Evolutionary conservation across 176 grass and related monocot species (phyloP).

Genomic region (Sorghum bicolor): DNA sequence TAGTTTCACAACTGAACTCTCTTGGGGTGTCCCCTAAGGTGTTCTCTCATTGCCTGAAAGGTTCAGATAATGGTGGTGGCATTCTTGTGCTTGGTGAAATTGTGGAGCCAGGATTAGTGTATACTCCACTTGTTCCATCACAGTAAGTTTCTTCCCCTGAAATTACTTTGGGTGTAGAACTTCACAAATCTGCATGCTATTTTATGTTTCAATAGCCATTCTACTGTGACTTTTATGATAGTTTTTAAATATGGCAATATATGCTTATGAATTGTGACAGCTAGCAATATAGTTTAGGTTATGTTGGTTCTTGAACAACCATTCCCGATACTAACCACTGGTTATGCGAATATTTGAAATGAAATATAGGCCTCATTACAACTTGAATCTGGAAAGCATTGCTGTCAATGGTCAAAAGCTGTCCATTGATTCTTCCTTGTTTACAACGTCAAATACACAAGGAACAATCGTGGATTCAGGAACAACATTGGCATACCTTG

Average conservation of each 20-base stretch:
- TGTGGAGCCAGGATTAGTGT: constrained; percentile 85
- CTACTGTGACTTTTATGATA: constrained; percentile 6
- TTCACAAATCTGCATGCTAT: constrained; percentile 4
- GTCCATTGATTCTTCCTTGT: constrained; percentile 70
- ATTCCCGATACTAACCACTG: neutral
- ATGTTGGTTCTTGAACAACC: neutral
- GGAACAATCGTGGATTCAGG: constrained; percentile 97
- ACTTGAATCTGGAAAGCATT: constrained; percentile 91
- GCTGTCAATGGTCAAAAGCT: constrained; percentile 85
- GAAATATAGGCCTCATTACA: constrained; percentile 84
- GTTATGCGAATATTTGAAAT: constrained; percentile 28
- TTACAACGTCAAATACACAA: constrained; percentile 87
- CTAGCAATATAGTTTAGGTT: neutral
- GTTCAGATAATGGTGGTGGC: constrained; percentile 86
- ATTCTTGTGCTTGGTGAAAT: constrained; percentile 95
- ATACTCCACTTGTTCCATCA: constrained; percentile 86
- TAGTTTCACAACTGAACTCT: constrained; percentile 77
- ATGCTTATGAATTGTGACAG: neutral
- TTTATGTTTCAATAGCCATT: constrained; percentile 11
- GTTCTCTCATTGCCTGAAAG: constrained; percentile 97
- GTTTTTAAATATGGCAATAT: neutral
- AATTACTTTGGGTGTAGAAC: constrained; percentile 6
- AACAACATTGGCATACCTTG: constrained; percentile 92
- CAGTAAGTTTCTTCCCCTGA: constrained; percentile 57
- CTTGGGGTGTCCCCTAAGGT: constrained; percentile 71